Conservation (phyloP, 257 asterid genomes). For the Solanum clarkiae region DNA sequence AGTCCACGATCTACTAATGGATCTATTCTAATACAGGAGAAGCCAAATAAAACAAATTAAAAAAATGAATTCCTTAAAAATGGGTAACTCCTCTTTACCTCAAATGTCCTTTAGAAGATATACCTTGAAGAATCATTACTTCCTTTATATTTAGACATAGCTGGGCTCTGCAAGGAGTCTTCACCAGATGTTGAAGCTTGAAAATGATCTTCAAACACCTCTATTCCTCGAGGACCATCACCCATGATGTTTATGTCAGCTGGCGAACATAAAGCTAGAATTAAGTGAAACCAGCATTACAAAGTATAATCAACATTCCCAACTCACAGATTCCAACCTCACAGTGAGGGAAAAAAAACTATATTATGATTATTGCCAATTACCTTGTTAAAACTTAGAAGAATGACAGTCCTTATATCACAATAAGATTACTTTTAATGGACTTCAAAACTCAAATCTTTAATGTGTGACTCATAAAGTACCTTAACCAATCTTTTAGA, state of each 20-base stretch:
- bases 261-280: slow-evolving; percentile 5
- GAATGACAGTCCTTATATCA: not conserved
- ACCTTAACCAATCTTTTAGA: not conserved
- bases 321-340: not conserved
- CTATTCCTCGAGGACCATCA: slow-evolving; percentile 76
- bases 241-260: slow-evolving; percentile 41
- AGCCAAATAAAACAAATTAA: not conserved
- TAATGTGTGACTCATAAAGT: not conserved
- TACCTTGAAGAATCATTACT: slow-evolving; percentile 32
- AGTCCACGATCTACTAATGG: slow-evolving; percentile 31
- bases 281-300: not conserved
- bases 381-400: not conserved
- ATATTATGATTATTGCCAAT: not conserved
- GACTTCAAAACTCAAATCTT: not conserved
- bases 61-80: slow-evolving; percentile 1
- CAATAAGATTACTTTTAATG: not conserved
- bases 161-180: slow-evolving; percentile 20
- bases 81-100: not conserved
- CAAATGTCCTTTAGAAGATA: not conserved
- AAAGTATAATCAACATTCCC: not conserved
- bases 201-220: slow-evolving; percentile 52
- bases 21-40: slow-evolving; percentile 37
- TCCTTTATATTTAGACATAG: slow-evolving; percentile 7
- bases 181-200: slow-evolving; percentile 44
- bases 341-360: not conserved